Evolutionary conservation across 148 eudicot species (phyloP).

Genomic region (Beta vulgaris): DNA sequence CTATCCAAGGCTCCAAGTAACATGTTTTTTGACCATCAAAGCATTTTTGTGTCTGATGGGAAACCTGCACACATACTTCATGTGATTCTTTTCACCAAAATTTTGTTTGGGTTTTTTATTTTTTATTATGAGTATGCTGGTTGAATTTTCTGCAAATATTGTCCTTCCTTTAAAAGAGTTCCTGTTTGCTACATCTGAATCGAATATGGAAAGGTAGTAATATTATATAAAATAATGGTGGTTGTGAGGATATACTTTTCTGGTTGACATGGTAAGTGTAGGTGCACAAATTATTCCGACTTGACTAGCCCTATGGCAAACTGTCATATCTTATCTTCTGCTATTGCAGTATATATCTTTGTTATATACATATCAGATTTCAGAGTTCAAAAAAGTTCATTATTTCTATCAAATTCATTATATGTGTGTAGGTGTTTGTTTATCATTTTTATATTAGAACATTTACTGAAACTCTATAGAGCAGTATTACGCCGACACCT

Average conservation of each 20-base stretch:
- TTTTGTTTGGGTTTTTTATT: no score
- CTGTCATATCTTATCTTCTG: neutral
- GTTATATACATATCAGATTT: no score
- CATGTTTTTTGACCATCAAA: neutral
- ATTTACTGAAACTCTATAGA: no score
- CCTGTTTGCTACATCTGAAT: neutral
- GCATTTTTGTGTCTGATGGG: neutral
- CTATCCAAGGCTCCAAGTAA: neutral
- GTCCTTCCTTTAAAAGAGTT: neutral
- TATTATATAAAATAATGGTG: neutral
- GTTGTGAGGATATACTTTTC: neutral
- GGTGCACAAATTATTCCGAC: neutral
- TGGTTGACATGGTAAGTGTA: neutral
- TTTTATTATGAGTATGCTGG: neutral
- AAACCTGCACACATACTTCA: neutral
- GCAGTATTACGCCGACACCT: no score
- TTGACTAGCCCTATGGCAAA: neutral
- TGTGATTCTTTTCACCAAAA: neutral
- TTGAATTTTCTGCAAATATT: neutral
- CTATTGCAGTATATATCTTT: neutral
- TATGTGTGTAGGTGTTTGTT: no score
- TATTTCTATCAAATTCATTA: no score
- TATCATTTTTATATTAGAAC: no score
- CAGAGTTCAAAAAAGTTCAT: no score
- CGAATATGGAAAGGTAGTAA: neutral